Evolutionary conservation across 192 early-diverging fungal species (phyloP).

Genomic region (Podila horticola): DNA sequence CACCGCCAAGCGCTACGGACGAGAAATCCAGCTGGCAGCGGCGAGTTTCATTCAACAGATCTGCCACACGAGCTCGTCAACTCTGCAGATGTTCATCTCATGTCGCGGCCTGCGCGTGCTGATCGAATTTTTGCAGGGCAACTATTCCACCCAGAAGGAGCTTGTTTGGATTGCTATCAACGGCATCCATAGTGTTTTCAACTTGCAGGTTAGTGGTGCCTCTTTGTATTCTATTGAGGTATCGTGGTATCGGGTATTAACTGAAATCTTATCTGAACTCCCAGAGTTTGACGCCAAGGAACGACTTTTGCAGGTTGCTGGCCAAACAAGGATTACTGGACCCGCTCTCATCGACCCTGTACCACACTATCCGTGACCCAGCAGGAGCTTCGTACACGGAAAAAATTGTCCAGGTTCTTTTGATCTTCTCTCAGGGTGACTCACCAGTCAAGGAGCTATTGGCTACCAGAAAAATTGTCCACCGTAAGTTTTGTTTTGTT

Average conservation of each 20-base stretch:
- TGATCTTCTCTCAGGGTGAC: conserved; percentile 67
- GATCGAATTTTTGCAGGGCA: conserved; percentile 58
- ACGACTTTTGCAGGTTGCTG: conserved; percentile 66
- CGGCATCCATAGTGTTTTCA: conserved; percentile 62
- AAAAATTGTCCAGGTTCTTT: conserved; percentile 61
- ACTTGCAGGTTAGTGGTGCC: conserved; percentile 53
- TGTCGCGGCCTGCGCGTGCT: conserved; percentile 63
- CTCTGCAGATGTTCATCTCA: conserved; percentile 69
- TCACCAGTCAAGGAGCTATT: conserved; percentile 63
- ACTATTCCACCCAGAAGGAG: conserved; percentile 58
- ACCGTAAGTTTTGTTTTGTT: conserved; percentile 46
- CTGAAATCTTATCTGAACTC: neutral
- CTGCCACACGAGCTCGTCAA: conserved; percentile 56
- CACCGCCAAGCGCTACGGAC: conserved; percentile 47
- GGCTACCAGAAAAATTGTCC: conserved; percentile 49
- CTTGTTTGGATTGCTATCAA: conserved; percentile 64
- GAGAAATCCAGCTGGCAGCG: conserved; percentile 57
- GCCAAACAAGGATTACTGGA: conserved; percentile 63
- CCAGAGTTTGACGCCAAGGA: conserved; percentile 63
- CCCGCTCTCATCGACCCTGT: conserved; percentile 52
- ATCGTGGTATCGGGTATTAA: too few species aligned
- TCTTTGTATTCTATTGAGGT: neutral
- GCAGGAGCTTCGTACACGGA: conserved; percentile 47
- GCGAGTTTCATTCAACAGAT: conserved; percentile 62
- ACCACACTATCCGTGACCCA: conserved; percentile 51